Base-by-base conservation (phyloP, 2,329 filamentous ascomycete species). In the Pseudogymnoascus sp. region DNA sequence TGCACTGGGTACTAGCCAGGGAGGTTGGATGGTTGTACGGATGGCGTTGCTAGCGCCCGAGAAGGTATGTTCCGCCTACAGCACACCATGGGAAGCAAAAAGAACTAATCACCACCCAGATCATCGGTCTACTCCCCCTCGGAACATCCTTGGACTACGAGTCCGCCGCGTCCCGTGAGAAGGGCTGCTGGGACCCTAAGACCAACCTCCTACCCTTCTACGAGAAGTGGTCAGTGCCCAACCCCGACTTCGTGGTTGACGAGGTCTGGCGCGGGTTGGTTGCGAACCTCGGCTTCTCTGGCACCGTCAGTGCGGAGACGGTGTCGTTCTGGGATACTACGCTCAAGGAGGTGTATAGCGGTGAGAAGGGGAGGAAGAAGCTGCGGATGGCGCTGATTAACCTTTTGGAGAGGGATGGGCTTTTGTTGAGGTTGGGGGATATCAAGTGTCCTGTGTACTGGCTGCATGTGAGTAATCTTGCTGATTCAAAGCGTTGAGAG, bases 71-170 rank as follows among this genome's bases (percentile, higher is more conserved):
- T 0, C 10, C 31, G 2, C 28, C 26, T 3, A 3, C 1, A 14
- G 16, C 14, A 19, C 1, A 5, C 4, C n/a, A n/a, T 24, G 33
- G 4, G 19, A 14, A 10, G 10, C 10, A 5, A 2, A 16, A 11
- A 14, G 6, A 11, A 38, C 56, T 60, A 59, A 59, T 11, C 12
- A 10, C 41, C 28, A 38, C 16, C 24, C 38, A 81, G 78, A 79
- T 83, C 38, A 69, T 76, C 14, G 81, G 81, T 14, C 67, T 83
- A 1, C 67, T 83, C 16, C 75, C 76, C 3, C 72, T 83, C 5
- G 81, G 80, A 31, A 82, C 79, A 4, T 82, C 79, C 0, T 81
- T 83, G 78, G 81, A 83, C 70, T 78, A 75, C 68, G 81, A 84
- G 73, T 81, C 81, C 6, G 68, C 74, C 2, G 74, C 74, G 10